Base-by-base conservation (phyloP, 345 rosid species). In the Gossypium thurberi region DNA sequence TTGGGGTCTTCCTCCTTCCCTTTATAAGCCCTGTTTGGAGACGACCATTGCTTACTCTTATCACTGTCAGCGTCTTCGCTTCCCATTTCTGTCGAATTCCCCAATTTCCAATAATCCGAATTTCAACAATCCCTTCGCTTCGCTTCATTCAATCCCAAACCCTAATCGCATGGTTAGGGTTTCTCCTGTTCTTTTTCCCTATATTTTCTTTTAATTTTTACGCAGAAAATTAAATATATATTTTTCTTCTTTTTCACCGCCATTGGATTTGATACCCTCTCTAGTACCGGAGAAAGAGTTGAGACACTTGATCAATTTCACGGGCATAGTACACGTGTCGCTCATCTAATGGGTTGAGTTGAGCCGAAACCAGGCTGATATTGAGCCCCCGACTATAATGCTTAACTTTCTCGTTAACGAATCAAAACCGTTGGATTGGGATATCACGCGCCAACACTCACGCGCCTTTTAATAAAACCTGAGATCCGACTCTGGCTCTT, bases 1-100 rank as follows among this genome's bases (percentile, higher is more conserved):
- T 86, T 90, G 61, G 84, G 75, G 26, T 81, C 85, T 10, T 83
- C 85, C 9, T 81, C 75, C 58, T 85, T 84, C 70, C 79, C 80
- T 52, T 79, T 86, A 53, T 74, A 66, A n/a, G 78, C 72, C 23
- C 66, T 72, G 70, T 72, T 77, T 58, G 79, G 74, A 10, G 82
- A 58, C 59, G 75, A 74, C 89, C 86, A 77, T 37, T 53, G 67
- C 0, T 74, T 74, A 52, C 75, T 80, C 83, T 87, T 88, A 7
- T 80, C 80, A 59, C 79, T 70, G 68, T 76, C 76, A 26, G 21
- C 23, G 60, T 78, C 88, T 52, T 88, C 77, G 74, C 73, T 79
- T 75, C 82, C 87, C 95, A 90, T 84, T 74, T 50, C 13, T 11
- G 13, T 53, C 4, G 26, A 26, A 14, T 63, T 68, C 71, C 43